Evolutionary conservation across 306 rosid species (phyloP), one percentile per base, ranked within the genome.

Genomic region (Cucumis melo): DNA sequence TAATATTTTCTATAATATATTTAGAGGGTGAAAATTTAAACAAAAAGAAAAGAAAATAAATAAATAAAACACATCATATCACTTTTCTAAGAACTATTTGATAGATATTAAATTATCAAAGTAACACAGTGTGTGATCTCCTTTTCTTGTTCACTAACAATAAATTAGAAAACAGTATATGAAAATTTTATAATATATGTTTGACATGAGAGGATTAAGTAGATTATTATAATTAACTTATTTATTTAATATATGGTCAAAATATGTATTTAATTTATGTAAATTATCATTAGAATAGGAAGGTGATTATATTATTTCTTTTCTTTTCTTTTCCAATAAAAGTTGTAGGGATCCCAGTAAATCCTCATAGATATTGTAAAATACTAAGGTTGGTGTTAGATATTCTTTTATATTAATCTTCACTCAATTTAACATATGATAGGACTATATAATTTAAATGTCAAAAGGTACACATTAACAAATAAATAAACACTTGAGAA

Each of bases 301-400:
- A 50, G 41, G 41, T 44, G 44, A 27, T 21, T 50, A 27, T 27
- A 72, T 48, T 44, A 27, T 50, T 27, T 17, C 3, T 4, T 59
- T 60, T 0, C 0, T 61, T 62, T 66, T 46, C 39, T 70, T 70
- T 20, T 46, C 57, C 57, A 70, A 44, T 70, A 70, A 70, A 70
- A 70, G 75, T 70, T 44, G 75, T 46, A 70, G 55, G 53, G 75
- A 70, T 46, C 75, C 75, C 20, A 70, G 75, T 70, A 70, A 72
- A 72, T 50, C 42, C 29, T 72, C 60, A 72, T 72, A 48, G 60
- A 72, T 48, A 48, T 48, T 72, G 60, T 71, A 48, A 71, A 71
- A 71, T 71, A 71, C 24, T 71, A 71, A 8, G 59, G 16, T 71
- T 71, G 24, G 59, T 24, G 20, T 48, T 46, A 16, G 76, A 72